These are phyloP conservation scores for Psilocybe sp. DNA, from an alignment of 768 basidiomycete genomes.

Conservation along the genomic window DNA sequence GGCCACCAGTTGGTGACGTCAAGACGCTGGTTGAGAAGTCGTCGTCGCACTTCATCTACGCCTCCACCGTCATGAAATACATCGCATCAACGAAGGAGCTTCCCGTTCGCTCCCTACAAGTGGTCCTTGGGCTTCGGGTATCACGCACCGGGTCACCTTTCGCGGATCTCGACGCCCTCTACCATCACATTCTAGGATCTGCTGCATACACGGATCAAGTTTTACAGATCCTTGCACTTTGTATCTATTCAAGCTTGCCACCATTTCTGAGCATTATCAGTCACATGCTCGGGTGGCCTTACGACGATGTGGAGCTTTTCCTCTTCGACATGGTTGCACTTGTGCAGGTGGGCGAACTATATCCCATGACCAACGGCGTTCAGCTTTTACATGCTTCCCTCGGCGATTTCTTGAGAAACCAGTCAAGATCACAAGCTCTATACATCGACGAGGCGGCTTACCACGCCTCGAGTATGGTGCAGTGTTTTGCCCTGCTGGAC, in stretches of 20 bases:
- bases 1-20: neutral
- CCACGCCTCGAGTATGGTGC: neutral
- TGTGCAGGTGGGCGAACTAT: neutral
- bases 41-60: constrained; percentile 9
- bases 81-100: neutral
- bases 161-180: constrained; percentile 1
- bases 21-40: neutral
- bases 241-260: neutral
- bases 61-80: neutral
- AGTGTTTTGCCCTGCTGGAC: too few relatives aligned
- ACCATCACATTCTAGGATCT: constrained; percentile 1
- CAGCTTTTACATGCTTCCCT: constrained; percentile 6
- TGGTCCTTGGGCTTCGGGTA: neutral
- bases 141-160: neutral
- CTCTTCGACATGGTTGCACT: neutral
- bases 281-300: neutral
- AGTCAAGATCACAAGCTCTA: neutral
- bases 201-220: neutral
- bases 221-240: neutral
- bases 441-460: neutral
- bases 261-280: neutral
- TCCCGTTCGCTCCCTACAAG: neutral
- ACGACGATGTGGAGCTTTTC: neutral
- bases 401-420: constrained; percentile 3
- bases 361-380: neutral